Percentiles rank a stretch among this genome's conserved stretches.
These are phyloP conservation scores for Chlamydomonas reinhardtii DNA, from an alignment of 163 green algal species.

Conservation along the genomic window DNA sequence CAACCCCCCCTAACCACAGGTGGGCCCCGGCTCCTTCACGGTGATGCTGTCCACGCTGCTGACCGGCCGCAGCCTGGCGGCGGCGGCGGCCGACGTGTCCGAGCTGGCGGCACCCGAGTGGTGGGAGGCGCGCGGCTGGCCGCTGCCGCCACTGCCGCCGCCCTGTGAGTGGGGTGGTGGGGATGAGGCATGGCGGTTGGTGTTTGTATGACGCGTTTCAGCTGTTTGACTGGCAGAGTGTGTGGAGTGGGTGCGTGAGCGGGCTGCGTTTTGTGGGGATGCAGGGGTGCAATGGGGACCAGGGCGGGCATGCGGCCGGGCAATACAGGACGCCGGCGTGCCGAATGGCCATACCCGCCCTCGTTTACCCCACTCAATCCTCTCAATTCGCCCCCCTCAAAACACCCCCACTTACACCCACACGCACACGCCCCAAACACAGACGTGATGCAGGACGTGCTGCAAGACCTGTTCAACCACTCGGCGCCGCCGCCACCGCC, in stretches of 20 bases:
- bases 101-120: constrained; percentile 61
- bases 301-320: too few species aligned
- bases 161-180: constrained; percentile 40
- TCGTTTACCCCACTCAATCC: too few species aligned
- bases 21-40: constrained; percentile 58
- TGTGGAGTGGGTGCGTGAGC: too few species aligned
- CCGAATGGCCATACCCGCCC: too few species aligned
- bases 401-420: too few species aligned
- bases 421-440: background rate
- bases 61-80: constrained; percentile 45
- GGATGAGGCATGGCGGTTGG: too few species aligned
- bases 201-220: too few species aligned
- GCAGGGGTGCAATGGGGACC: too few species aligned
- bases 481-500: background rate
- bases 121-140: constrained; percentile 66
- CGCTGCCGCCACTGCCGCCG: constrained; percentile 59
- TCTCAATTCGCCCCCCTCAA: too few species aligned
- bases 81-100: background rate
- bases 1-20: background rate
- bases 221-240: too few species aligned
- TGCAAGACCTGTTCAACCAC: constrained; percentile 66
- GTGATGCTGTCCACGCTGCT: constrained; percentile 64
- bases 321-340: too few species aligned
- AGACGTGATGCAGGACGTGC: constrained; percentile 63
- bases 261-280: too few species aligned